Base-by-base conservation (phyloP, 371 early-diverging fungal species). In the Actinomortierella wolfii region DNA sequence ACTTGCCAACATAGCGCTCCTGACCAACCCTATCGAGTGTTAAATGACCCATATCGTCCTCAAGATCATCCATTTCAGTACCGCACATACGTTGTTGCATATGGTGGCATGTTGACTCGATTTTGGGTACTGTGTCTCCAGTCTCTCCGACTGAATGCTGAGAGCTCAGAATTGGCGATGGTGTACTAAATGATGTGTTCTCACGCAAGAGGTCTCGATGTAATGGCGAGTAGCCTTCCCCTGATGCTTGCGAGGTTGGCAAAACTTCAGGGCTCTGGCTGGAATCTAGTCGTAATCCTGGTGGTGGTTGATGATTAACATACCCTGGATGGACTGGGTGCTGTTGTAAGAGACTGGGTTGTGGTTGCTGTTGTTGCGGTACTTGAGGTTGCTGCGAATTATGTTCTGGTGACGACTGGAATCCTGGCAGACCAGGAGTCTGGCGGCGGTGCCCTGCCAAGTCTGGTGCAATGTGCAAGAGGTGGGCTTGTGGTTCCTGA, bases 1-100 rank as follows among this genome's bases (percentile, higher is more conserved):
- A 73, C 45, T 66, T 73, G 59, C 73, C 73, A 8, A 73, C 66
- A 25, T 73, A 73, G 15, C 73, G 66, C 52, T 66, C 73, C 9
- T 55, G 62, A 17, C 73, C 73, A 15, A 17, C 28, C 14, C 51
- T 58, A 26, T 73, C 73, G 41, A 73, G 41, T 3, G 62, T 48
- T 20, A 73, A 48, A 34, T 66, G 63, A 4, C 73, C 73, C 56
- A 73, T 47, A 14, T 73, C 73, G 13, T 73, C 73, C 20, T 66
- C 67, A 9, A 73, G 66, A 14, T 73, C 73, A 11, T 62, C 63
- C 4, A 73, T 47, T 15, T 56, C 63, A 11, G 73, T 59, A 21
- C 34, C 55, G 24, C 51, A 14, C 1, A 63, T 63, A 2, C 51
- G 43, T 8, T 26, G 24, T 57, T 6, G 40, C 58, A 52, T 5